Conservation (phyloP, 768 basidiomycete species). For the Boletus sp. region DNA sequence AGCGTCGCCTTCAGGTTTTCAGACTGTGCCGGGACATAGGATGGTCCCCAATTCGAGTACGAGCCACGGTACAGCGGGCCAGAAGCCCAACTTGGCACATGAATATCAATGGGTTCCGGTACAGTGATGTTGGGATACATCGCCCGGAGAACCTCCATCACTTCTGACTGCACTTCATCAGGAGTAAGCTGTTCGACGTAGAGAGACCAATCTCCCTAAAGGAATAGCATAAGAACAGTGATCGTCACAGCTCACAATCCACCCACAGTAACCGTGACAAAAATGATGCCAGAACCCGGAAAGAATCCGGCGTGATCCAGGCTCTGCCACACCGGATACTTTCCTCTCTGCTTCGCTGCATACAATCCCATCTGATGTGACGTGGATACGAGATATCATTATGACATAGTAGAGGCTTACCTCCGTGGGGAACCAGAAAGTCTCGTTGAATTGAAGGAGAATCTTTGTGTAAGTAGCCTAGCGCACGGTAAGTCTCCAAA, state of each 20-base stretch:
- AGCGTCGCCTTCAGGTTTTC: constrained; percentile 57
- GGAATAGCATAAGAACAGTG: background rate
- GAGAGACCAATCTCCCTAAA: constrained; percentile 58
- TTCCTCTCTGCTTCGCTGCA: constrained; percentile 55
- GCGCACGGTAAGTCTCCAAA: background rate
- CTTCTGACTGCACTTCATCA: constrained; percentile 47
- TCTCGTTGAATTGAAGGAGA: constrained; percentile 59
- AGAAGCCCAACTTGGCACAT: constrained; percentile 52
- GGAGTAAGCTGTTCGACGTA: constrained; percentile 55
- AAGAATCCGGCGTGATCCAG: constrained; percentile 58
- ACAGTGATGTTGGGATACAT: constrained; percentile 60
- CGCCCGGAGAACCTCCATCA: constrained; percentile 51
- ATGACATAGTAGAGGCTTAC: constrained; percentile 7
- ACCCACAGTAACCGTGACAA: constrained; percentile 29
- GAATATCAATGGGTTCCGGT: constrained; percentile 56
- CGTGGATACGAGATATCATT: background rate
- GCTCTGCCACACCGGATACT: constrained; percentile 68
- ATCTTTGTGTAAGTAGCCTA: constrained; percentile 65
- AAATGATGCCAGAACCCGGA: constrained; percentile 53
- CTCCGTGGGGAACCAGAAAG: constrained; percentile 58
- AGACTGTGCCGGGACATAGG: constrained; percentile 52
- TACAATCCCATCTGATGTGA: constrained; percentile 43
- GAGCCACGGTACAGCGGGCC: constrained; percentile 46
- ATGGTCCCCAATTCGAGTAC: constrained; percentile 70
- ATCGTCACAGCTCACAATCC: background rate